Percentiles rank a stretch among this genome's conserved stretches.
Evolutionary conservation across 2,329 filamentous ascomycete genomes (phyloP).

Genomic region (Thielaviopsis ethacetica): DNA sequence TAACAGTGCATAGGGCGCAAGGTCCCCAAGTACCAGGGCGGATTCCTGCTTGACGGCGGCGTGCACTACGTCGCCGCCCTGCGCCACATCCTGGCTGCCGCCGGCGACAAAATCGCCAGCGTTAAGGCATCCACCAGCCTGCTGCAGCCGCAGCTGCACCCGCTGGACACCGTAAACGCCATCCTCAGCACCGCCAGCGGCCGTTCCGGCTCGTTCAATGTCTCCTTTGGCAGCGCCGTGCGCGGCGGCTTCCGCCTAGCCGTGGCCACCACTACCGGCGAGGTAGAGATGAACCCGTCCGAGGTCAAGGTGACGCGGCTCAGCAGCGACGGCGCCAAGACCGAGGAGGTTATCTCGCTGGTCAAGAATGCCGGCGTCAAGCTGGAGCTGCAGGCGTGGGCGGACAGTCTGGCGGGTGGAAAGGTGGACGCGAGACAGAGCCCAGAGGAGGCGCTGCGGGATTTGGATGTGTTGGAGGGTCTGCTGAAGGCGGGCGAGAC

Average conservation of each 20-base stretch:
- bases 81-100: conserved; percentile 36
- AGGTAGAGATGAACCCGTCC: conserved; percentile 31
- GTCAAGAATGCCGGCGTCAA: conserved; percentile 32
- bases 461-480: conserved; percentile 40
- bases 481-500: conserved; percentile 11
- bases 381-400: conserved; percentile 47
- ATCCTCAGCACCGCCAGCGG: conserved; percentile 37
- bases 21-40: conserved; percentile 54
- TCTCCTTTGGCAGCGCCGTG: conserved; percentile 40
- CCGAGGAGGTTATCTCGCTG: conserved; percentile 11
- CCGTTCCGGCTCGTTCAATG: conserved; percentile 36
- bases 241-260: conserved; percentile 34
- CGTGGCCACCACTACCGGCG: conserved; percentile 41
- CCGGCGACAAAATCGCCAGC: conserved; percentile 25
- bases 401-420: conserved; percentile 31
- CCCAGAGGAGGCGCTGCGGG: conserved; percentile 40
- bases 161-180: conserved; percentile 50
- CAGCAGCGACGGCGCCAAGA: conserved; percentile 19
- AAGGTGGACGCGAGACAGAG: conserved; percentile 32
- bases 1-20: conserved; percentile 37
- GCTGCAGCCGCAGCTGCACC: conserved; percentile 39
- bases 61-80: conserved; percentile 54
- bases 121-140: conserved; percentile 39
- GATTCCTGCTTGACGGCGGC: conserved; percentile 60
- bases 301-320: conserved; percentile 24